phyloP scores from a whole-genome alignment of 495 filamentous ascomycete species.

The Aspergillus cavernicola region DNA sequence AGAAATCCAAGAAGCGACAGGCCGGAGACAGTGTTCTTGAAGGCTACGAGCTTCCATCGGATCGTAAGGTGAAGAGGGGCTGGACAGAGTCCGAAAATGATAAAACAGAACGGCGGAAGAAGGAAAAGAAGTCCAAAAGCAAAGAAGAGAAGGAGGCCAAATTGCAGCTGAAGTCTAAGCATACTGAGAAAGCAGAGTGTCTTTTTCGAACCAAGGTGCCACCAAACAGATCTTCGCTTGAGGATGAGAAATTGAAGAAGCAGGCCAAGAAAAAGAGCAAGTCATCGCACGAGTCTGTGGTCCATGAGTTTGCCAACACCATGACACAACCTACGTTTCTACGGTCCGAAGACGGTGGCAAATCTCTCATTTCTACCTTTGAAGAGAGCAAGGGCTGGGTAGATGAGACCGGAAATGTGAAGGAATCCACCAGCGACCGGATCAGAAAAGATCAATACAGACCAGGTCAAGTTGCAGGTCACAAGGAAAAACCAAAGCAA shows the following conservation, averaged over 20 bases:
- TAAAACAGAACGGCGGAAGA: conserved; percentile 48
- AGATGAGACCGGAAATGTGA: conserved; percentile 70
- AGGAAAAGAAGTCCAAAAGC: conserved; percentile 46
- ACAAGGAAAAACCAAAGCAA: conserved; percentile 32
- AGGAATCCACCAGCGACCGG: conserved; percentile 52
- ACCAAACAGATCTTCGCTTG: conserved; percentile 44
- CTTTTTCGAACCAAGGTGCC: conserved; percentile 81
- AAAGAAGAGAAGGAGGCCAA: conserved; percentile 55
- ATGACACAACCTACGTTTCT: conserved; percentile 76
- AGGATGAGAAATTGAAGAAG: conserved; percentile 39
- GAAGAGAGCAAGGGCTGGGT: conserved; percentile 84
- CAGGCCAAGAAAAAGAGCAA: conserved; percentile 50
- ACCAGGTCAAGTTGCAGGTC: conserved; percentile 35
- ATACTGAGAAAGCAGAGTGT: conserved; percentile 72
- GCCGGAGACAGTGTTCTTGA: conserved; percentile 58
- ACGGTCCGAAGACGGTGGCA: conserved; percentile 39
- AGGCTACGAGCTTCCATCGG: conserved; percentile 68
- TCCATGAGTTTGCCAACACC: conserved; percentile 81
- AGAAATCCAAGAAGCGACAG: conserved; percentile 61
- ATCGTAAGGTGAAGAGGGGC: conserved; percentile 78
- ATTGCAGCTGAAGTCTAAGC: conserved; percentile 64
- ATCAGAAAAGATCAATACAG: conserved; percentile 30
- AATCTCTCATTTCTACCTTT: conserved; percentile 33
- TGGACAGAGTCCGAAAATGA: conserved; percentile 69
- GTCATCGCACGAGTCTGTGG: conserved; percentile 52